phyloP scores from a whole-genome alignment of 768 basidiomycete species.

The Podaxis mareebaensis region DNA sequence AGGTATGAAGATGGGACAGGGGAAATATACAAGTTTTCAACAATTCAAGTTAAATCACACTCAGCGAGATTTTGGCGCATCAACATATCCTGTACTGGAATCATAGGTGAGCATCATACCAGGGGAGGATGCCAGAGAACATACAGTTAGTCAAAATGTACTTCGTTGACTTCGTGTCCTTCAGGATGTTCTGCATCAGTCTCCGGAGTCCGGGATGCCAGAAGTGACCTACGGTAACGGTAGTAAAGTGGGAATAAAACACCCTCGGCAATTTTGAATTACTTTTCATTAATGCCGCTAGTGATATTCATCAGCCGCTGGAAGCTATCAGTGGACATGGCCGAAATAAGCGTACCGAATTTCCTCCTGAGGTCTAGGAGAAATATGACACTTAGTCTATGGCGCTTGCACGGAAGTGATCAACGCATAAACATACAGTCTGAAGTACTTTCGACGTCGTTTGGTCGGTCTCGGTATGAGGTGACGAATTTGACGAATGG shows the following conservation, averaged over 20 bases:
- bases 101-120: slow-evolving; percentile 5
- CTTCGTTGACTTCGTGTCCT: slow-evolving; percentile 61
- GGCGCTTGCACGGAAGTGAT: slow-evolving; percentile 7
- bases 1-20: background rate
- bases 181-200: slow-evolving; percentile 16
- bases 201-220: background rate
- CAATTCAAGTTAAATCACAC: slow-evolving; percentile 36
- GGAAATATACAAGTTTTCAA: background rate
- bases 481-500: slow-evolving; percentile 67
- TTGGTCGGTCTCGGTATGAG: slow-evolving; percentile 67
- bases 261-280: slow-evolving; percentile 44
- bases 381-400: slow-evolving; percentile 27
- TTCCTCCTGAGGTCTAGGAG: slow-evolving; percentile 32
- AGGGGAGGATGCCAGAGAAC: slow-evolving; percentile 17
- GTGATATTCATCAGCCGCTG: background rate
- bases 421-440: slow-evolving; percentile 60
- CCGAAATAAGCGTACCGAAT: slow-evolving; percentile 36
- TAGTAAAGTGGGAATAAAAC: slow-evolving; percentile 69
- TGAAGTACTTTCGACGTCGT: slow-evolving; percentile 68
- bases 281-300: slow-evolving; percentile 45
- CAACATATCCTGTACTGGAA: slow-evolving; percentile 45
- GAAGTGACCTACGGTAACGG: slow-evolving; percentile 53
- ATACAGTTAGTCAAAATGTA: slow-evolving; percentile 49
- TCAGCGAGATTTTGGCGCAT: slow-evolving; percentile 45
- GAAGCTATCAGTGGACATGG: background rate